Evolutionary conservation across 116 monocot species (phyloP).

Genomic region (Iris pallida): DNA sequence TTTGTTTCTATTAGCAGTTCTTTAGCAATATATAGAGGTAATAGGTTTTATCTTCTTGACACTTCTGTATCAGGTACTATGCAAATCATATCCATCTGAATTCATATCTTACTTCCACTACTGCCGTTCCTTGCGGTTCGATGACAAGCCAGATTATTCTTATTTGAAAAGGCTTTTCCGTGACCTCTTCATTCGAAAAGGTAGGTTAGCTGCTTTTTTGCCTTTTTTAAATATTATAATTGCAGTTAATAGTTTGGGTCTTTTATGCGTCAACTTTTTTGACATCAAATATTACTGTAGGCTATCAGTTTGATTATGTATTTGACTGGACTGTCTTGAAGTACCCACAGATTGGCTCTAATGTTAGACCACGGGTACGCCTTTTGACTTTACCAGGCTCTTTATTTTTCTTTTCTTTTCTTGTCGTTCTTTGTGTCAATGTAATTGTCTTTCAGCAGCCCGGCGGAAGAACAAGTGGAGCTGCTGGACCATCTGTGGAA

Average conservation of each 20-base stretch:
- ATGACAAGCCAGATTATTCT: constrained; percentile 58
- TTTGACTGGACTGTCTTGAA: constrained; percentile 90
- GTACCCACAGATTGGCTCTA: constrained; percentile 61
- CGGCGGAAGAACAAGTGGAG: constrained; percentile 33
- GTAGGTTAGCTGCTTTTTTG: constrained; percentile 7
- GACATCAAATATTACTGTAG: constrained; percentile 27
- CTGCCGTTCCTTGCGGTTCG: constrained; percentile 52
- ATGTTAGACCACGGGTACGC: constrained; percentile 43
- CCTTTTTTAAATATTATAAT: background rate
- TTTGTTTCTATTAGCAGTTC: too few species aligned
- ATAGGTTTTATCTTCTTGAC: background rate
- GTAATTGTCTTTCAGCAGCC: constrained; percentile 11
- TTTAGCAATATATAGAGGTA: too few species aligned
- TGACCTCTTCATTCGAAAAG: constrained; percentile 70
- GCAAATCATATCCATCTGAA: constrained; percentile 58
- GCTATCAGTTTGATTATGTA: constrained; percentile 81
- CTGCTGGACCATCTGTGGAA: constrained; percentile 39
- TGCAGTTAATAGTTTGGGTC: background rate
- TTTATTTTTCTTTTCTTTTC: background rate
- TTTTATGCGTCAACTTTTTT: background rate
- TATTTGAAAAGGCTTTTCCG: constrained; percentile 79
- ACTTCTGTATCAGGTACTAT: constrained; percentile 40
- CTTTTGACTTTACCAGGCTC: background rate
- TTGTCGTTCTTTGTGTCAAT: background rate
- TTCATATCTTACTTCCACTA: constrained; percentile 54